Conservation (phyloP, 2,329 filamentous ascomycete genomes). For the Fusarium pseudograminearum region DNA sequence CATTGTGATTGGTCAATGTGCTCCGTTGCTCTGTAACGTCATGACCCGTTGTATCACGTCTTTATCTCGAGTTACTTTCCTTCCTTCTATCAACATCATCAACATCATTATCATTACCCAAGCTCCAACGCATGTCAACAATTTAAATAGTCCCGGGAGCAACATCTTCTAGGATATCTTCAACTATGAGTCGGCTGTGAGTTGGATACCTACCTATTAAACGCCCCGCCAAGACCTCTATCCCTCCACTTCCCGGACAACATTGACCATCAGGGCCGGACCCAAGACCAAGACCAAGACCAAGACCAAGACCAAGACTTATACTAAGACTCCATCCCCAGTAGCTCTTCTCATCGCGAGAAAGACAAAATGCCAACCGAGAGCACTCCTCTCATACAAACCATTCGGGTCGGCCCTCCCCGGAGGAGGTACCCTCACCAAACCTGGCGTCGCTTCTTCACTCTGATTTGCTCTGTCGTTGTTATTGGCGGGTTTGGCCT, state of each 20-base stretch:
- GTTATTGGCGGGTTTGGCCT: slow-evolving; percentile 63
- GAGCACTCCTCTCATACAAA: slow-evolving; percentile 75
- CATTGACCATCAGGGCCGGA: slow-evolving; percentile 3
- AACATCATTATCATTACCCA: neutral
- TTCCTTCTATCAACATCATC: slow-evolving; percentile 17
- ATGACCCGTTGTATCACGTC: slow-evolving; percentile 44
- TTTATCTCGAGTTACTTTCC: slow-evolving; percentile 25
- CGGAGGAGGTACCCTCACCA: slow-evolving; percentile 69
- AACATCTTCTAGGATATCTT: slow-evolving; percentile 20
- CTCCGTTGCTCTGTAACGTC: slow-evolving; percentile 38
- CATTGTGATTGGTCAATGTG: slow-evolving; percentile 33
- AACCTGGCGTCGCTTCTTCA: slow-evolving; percentile 74
- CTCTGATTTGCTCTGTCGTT: slow-evolving; percentile 68
- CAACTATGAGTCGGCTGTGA: slow-evolving; percentile 44
- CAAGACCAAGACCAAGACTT: neutral
- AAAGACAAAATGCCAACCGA: slow-evolving; percentile 61
- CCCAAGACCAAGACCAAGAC: slow-evolving; percentile 1
- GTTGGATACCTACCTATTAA: slow-evolving; percentile 18
- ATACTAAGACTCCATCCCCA: slow-evolving; percentile 10
- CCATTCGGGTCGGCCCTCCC: slow-evolving; percentile 66
- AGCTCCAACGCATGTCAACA: slow-evolving; percentile 11
- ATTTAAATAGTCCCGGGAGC: slow-evolving; percentile 13
- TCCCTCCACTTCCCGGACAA: slow-evolving; percentile 31
- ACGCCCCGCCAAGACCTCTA: slow-evolving; percentile 3
- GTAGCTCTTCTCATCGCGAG: slow-evolving; percentile 40